phyloP scores from a whole-genome alignment of 768 basidiomycete species.

The Phylloporus arenicola region DNA sequence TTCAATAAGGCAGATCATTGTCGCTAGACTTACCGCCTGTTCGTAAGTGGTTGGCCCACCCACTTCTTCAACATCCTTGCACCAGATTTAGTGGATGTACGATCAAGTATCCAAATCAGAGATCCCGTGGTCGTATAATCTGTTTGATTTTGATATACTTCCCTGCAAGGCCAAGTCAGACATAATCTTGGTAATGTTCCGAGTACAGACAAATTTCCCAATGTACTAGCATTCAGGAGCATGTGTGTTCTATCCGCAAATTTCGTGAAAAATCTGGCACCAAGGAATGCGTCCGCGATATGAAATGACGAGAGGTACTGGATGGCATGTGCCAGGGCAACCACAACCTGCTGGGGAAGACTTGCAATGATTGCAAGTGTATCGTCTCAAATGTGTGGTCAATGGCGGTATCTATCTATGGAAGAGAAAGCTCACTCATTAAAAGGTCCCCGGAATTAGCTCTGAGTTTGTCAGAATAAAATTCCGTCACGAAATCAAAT shows the following conservation, averaged over 20 bases:
- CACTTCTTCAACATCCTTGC: constrained; percentile 76
- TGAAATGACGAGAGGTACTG: constrained; percentile 67
- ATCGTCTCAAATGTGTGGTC: constrained; percentile 38
- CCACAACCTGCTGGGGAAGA: constrained; percentile 64
- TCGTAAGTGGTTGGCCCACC: constrained; percentile 81
- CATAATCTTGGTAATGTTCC: not conserved
- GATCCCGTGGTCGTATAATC: constrained; percentile 71
- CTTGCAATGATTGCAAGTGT: constrained; percentile 57
- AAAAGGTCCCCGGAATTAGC: constrained; percentile 35
- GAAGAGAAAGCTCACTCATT: constrained; percentile 9
- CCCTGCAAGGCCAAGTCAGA: constrained; percentile 35
- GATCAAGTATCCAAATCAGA: constrained; percentile 80
- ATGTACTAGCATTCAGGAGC: constrained; percentile 83
- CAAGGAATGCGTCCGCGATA: constrained; percentile 72
- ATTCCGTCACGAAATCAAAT: constrained; percentile 58
- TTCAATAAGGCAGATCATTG: not conserved
- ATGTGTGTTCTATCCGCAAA: constrained; percentile 79
- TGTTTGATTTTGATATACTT: constrained; percentile 90
- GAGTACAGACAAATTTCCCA: constrained; percentile 61
- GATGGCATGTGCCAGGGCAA: constrained; percentile 70
- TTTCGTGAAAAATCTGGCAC: constrained; percentile 70
- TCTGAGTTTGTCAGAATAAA: constrained; percentile 55
- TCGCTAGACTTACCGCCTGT: constrained; percentile 48
- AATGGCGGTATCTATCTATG: not conserved
- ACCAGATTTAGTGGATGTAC: constrained; percentile 86